These are phyloP conservation scores for Neurospora sublineolata DNA, from an alignment of 495 filamentous ascomycete species.

Conservation along the genomic window DNA sequence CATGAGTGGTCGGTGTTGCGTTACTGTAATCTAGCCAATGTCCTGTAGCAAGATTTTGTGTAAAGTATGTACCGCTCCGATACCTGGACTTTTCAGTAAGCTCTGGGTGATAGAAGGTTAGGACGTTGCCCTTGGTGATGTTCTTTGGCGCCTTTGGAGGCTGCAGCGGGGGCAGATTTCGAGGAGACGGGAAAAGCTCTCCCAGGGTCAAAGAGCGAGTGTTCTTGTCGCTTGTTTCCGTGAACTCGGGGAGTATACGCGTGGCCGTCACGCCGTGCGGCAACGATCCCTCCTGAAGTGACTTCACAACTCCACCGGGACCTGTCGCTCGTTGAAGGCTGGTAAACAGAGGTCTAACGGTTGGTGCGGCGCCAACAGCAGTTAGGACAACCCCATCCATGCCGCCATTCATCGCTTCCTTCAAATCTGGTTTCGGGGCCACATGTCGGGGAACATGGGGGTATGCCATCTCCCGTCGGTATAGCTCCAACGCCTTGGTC, in stretches of 20 bases:
- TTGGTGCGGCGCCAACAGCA: conserved; percentile 57
- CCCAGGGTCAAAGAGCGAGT: conserved; percentile 55
- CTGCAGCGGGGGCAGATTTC: conserved; percentile 52
- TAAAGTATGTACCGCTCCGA: conserved; percentile 42
- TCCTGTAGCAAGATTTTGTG: conserved; percentile 46
- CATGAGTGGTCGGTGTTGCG: conserved; percentile 43
- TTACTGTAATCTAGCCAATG: conserved; percentile 61
- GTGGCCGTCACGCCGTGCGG: conserved; percentile 66
- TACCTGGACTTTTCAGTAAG: conserved; percentile 42
- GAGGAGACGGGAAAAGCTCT: conserved; percentile 66
- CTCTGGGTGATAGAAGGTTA: conserved; percentile 53
- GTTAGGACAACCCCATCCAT: conserved; percentile 52
- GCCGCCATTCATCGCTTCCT: conserved; percentile 7
- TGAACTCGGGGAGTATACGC: conserved; percentile 45
- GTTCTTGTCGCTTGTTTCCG: conserved; percentile 25
- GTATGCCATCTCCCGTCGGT: conserved; percentile 30
- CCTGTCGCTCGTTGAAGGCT: conserved; percentile 49
- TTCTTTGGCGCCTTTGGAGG: conserved; percentile 60
- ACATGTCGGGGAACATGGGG: conserved; percentile 16
- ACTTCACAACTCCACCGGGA: conserved; percentile 24
- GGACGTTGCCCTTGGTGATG: conserved; percentile 46
- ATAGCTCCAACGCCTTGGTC: conserved; percentile 28
- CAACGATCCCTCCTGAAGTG: conserved; percentile 50
- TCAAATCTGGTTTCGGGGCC: conserved; percentile 3
- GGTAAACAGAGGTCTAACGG: conserved; percentile 69